Evolutionary conservation across 306 rosid species (phyloP).

Genomic region (Pachyrhizus erosus): DNA sequence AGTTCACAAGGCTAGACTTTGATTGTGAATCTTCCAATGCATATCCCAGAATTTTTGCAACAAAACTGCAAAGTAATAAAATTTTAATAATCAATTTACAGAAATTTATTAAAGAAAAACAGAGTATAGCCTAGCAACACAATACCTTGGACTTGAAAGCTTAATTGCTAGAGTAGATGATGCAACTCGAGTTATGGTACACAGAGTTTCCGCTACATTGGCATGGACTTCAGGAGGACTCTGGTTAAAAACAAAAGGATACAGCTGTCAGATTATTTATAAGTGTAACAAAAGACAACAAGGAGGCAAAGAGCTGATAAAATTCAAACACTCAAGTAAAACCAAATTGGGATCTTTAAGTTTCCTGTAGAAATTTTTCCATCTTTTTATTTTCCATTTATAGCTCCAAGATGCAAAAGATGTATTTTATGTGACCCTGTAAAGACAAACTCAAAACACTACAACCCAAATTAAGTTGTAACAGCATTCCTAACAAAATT

Average conservation of each 20-base stretch:
- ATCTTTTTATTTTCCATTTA: neutral
- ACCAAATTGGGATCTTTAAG: conserved; percentile 1
- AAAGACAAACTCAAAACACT: conserved; percentile 16
- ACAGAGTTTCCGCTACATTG: conserved; percentile 91
- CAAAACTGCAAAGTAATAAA: conserved; percentile 67
- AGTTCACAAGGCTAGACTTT: conserved; percentile 82
- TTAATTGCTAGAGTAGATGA: conserved; percentile 86
- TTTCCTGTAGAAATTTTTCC: neutral
- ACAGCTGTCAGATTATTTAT: conserved; percentile 9
- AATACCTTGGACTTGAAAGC: conserved; percentile 95
- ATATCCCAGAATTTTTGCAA: conserved; percentile 77
- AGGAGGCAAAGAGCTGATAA: neutral
- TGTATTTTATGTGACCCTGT: neutral
- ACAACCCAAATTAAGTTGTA: conserved; percentile 2
- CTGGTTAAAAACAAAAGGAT: conserved; percentile 52
- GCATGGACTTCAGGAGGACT: conserved; percentile 95
- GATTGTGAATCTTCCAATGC: conserved; percentile 89
- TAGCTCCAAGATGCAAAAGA: neutral
- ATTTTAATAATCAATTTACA: conserved; percentile 24
- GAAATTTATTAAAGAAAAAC: neutral
- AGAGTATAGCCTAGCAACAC: conserved; percentile 33
- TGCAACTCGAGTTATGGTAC: conserved; percentile 82
- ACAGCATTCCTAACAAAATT: neutral
- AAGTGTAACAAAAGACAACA: neutral
- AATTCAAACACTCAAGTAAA: conserved; percentile 10